Conservation (phyloP, 108 stramenopile species). For the Nitzschia sp. region DNA sequence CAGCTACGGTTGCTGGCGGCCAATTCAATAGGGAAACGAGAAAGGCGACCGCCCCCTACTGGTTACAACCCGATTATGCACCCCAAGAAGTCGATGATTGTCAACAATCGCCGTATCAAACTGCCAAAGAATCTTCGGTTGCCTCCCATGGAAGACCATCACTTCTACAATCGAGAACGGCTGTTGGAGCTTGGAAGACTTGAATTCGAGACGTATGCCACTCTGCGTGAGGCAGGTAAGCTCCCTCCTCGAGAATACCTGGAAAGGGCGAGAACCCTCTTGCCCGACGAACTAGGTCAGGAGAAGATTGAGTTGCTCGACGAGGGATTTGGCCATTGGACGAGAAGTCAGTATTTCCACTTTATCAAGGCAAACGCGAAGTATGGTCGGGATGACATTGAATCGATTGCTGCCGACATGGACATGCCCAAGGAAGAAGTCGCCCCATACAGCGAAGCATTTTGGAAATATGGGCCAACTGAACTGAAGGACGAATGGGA, state of each 20-base stretch:
- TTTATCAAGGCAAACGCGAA: slow-evolving; percentile 93
- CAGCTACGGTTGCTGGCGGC: slow-evolving; percentile 82
- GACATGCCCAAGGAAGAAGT: slow-evolving; percentile 87
- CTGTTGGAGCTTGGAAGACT: slow-evolving; percentile 81
- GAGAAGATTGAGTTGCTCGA: slow-evolving; percentile 87
- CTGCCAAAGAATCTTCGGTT: slow-evolving; percentile 71
- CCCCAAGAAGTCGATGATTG: slow-evolving; percentile 83
- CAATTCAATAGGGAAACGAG: slow-evolving; percentile 85
- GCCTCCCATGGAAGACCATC: slow-evolving; percentile 94
- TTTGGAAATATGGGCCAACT: slow-evolving; percentile 82
- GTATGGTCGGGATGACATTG: slow-evolving; percentile 88
- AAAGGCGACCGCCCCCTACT: slow-evolving; percentile 80
- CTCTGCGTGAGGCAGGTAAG: slow-evolving; percentile 76
- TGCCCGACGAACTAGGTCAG: slow-evolving; percentile 74
- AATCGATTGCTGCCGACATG: slow-evolving; percentile 81
- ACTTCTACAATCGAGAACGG: slow-evolving; percentile 91
- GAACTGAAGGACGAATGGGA: slow-evolving; percentile 89
- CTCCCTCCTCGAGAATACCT: slow-evolving; percentile 65
- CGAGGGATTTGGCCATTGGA: slow-evolving; percentile 95
- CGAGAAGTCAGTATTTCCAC: slow-evolving; percentile 82
- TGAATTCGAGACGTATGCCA: slow-evolving; percentile 78
- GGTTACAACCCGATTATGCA: slow-evolving; percentile 81
- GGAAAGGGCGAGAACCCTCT: slow-evolving; percentile 53
- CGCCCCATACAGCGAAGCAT: slow-evolving; percentile 81
- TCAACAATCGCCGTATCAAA: slow-evolving; percentile 76